These are phyloP conservation scores for Arctium lappa DNA, from an alignment of 129 eudicot species.

Conservation along the genomic window DNA sequence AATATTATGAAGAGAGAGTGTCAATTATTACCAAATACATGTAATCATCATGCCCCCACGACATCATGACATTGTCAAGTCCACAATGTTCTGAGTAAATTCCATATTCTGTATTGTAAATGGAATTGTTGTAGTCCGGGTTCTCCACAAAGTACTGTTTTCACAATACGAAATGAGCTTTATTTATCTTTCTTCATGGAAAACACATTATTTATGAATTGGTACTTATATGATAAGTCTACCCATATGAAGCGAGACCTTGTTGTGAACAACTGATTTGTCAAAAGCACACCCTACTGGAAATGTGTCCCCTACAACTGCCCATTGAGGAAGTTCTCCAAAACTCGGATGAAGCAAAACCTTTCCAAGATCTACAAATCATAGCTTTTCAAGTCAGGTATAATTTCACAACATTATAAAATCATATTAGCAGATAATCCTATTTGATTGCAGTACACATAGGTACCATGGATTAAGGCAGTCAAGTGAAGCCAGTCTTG, in stretches of 20 bases:
- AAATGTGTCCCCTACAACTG: constrained; percentile 88
- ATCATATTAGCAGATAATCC: neutral
- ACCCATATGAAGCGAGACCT: constrained; percentile 37
- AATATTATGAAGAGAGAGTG: neutral
- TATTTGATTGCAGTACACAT: neutral
- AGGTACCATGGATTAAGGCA: constrained; percentile 61
- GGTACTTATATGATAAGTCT: neutral
- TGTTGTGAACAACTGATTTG: constrained; percentile 73
- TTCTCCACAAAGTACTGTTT: constrained; percentile 66
- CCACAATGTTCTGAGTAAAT: constrained; percentile 76
- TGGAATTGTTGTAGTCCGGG: constrained; percentile 59
- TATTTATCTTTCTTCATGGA: neutral
- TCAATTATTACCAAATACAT: constrained; percentile 70
- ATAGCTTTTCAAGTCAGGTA: neutral
- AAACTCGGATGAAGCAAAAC: constrained; percentile 72
- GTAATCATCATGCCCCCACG: constrained; percentile 98
- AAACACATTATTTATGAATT: neutral
- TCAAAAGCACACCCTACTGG: constrained; percentile 94
- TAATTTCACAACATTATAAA: neutral
- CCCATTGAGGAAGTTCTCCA: constrained; percentile 97
- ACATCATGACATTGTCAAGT: constrained; percentile 71
- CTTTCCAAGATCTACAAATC: constrained; percentile 73
- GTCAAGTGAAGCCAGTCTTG: constrained; percentile 84
- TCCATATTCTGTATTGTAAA: constrained; percentile 65
- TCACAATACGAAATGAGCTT: neutral